These are phyloP conservation scores for Populus pruinosa DNA, from an alignment of 345 rosid species.

Conservation along the genomic window DNA sequence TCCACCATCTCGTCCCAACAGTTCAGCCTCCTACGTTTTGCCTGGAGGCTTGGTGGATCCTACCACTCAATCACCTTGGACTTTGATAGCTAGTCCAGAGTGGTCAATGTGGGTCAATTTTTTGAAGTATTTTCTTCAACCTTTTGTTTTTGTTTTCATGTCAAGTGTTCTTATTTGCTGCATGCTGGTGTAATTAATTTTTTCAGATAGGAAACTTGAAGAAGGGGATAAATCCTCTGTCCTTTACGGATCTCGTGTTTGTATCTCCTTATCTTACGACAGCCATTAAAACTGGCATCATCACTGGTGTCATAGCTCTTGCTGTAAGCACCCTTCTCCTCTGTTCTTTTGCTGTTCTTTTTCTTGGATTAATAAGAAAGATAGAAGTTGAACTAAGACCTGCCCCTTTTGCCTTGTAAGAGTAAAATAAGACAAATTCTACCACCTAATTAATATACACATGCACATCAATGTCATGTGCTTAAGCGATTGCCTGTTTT, in stretches of 20 bases:
- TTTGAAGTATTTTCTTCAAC: too few relatives aligned
- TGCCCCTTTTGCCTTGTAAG: background rate
- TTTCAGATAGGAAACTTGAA: constrained; percentile 75
- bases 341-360: background rate
- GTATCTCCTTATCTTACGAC: constrained; percentile 57
- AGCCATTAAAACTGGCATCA: constrained; percentile 69
- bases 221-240: constrained; percentile 80
- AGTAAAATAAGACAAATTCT: background rate
- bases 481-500: background rate
- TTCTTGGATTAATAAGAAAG: background rate
- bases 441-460: background rate
- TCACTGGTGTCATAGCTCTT: constrained; percentile 86
- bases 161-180: background rate
- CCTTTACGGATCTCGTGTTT: constrained; percentile 60
- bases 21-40: too few relatives aligned
- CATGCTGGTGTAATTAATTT: background rate
- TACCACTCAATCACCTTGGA: background rate
- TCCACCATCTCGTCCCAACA: too few relatives aligned
- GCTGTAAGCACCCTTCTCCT: constrained; percentile 48
- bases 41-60: background rate
- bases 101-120: background rate
- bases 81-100: background rate
- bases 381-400: background rate
- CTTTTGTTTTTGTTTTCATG: background rate
- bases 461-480: background rate